phyloP scores from a whole-genome alignment of 2,329 filamentous ascomycete species.

The Ophiognomonia clavigignenti-juglandacearum region DNA sequence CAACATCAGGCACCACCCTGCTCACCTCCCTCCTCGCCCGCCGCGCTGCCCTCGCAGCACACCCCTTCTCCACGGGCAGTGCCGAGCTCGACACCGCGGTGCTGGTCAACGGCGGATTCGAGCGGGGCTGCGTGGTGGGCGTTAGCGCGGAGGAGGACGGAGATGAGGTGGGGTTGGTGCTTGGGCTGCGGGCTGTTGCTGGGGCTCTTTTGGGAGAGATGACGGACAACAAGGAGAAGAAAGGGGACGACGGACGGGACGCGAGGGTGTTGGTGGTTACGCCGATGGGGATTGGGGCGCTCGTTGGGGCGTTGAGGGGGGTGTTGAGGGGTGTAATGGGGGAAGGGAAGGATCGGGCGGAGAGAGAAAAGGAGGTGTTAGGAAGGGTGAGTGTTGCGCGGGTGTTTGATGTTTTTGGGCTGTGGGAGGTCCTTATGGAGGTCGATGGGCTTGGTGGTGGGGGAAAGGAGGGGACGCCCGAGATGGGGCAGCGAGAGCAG shows the following conservation, averaged over 20 bases:
- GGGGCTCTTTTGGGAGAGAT: conserved; percentile 2
- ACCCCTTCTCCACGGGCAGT: conserved; percentile 36
- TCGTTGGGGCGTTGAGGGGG: conserved; percentile 38
- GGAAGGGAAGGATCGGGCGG: too few species aligned
- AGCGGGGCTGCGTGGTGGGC: conserved; percentile 48
- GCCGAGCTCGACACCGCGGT: conserved; percentile 45
- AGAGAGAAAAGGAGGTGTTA: conserved; percentile 32
- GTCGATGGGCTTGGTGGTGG: conserved; percentile 27
- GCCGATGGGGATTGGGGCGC: conserved; percentile 34
- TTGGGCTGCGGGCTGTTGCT: conserved; percentile 26
- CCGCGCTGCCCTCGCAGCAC: conserved; percentile 26
- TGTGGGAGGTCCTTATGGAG: conserved; percentile 53
- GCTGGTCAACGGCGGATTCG: conserved; percentile 34
- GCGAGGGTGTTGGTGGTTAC: conserved; percentile 40
- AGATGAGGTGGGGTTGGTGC: conserved; percentile 41
- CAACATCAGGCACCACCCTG: conserved; percentile 39
- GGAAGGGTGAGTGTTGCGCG: conserved; percentile 48
- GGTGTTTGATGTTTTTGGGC: conserved; percentile 54
- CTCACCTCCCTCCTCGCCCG: conserved; percentile 33
- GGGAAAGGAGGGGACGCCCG: background rate
- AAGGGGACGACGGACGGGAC: conserved; percentile 22
- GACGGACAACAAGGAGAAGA: too few species aligned
- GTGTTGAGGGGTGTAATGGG: conserved; percentile 34
- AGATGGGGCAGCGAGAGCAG: background rate
- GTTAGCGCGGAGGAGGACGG: conserved; percentile 49